Evolutionary conservation across 306 rosid genomes (phyloP).

Genomic region (Rubus idaeus): DNA sequence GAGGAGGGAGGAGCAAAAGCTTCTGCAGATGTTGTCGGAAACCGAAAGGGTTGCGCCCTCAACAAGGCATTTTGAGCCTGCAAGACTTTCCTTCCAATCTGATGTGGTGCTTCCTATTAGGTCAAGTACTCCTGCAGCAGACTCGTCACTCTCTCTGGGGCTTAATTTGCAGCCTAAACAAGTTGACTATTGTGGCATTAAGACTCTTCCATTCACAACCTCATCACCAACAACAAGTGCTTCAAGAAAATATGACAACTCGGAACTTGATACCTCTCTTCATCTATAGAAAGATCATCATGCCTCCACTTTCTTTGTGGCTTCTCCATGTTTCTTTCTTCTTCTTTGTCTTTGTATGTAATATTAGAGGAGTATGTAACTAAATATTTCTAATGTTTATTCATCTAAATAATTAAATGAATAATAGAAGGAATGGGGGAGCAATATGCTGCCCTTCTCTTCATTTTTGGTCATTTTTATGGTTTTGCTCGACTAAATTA

Average conservation of each 20-base stretch:
- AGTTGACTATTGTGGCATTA: slow-evolving; percentile 29
- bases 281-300: slow-evolving; percentile 60
- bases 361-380: slow-evolving; percentile 5
- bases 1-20: slow-evolving; percentile 77
- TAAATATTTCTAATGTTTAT: slow-evolving; percentile 11
- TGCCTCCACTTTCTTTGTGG: slow-evolving; percentile 2
- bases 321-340: not conserved
- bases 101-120: slow-evolving; percentile 24
- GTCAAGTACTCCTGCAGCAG: slow-evolving; percentile 25
- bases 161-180: slow-evolving; percentile 44
- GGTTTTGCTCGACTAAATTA: not conserved
- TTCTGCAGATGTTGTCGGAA: slow-evolving; percentile 45
- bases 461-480: slow-evolving; percentile 2
- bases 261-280: slow-evolving; percentile 89
- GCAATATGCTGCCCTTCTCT: slow-evolving; percentile 10
- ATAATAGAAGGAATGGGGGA: slow-evolving; percentile 19
- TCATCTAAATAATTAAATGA: slow-evolving; percentile 11
- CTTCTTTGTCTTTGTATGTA: not conserved
- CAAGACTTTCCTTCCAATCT: slow-evolving; percentile 34
- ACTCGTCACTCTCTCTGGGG: slow-evolving; percentile 65
- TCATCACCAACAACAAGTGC: slow-evolving; percentile 39
- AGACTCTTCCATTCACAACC: slow-evolving; percentile 30
- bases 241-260: slow-evolving; percentile 51
- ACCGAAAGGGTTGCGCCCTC: slow-evolving; percentile 27
- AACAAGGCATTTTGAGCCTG: slow-evolving; percentile 29